Percentiles rank a stretch among this genome's conserved stretches.
Conservation (phyloP, 768 basidiomycete species). For the Lyophyllum decastes region DNA sequence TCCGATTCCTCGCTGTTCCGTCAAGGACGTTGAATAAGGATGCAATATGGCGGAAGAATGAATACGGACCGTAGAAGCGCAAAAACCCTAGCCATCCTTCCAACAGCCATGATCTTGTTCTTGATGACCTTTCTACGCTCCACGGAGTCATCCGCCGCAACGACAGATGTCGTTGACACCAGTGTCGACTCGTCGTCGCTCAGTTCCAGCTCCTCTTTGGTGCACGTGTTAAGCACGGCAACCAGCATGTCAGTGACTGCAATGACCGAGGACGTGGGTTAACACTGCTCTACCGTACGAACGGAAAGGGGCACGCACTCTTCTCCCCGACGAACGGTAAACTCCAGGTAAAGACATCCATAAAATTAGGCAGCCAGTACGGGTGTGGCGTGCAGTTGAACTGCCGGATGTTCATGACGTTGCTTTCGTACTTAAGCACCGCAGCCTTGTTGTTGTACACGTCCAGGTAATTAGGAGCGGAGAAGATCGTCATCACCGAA, state of each 20-base stretch:
- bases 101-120: constrained; percentile 98
- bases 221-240: constrained; percentile 93
- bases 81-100: constrained; percentile 95
- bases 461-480: constrained; percentile 96
- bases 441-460: constrained; percentile 99
- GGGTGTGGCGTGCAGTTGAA: constrained; percentile 96
- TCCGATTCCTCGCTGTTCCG: constrained; percentile 89
- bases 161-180: constrained; percentile 40
- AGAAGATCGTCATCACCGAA: constrained; percentile 99
- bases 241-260: constrained; percentile 99
- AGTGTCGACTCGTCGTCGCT: constrained; percentile 56
- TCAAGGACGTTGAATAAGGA: background rate
- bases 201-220: constrained; percentile 95
- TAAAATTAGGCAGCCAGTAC: constrained; percentile 99
- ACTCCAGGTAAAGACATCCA: constrained; percentile 99
- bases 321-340: constrained; percentile 98
- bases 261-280: background rate
- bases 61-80: constrained; percentile 82
- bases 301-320: constrained; percentile 52
- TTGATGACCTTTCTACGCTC: constrained; percentile 93
- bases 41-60: background rate
- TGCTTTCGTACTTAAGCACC: constrained; percentile 98
- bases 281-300: constrained; percentile 4
- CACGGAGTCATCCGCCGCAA: constrained; percentile 43
- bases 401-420: constrained; percentile 97